A percentile compares a stretch with the other conserved stretches of the same genome.
Conservation (phyloP, 495 filamentous ascomycete species). For the Aspergillus panamensis region DNA sequence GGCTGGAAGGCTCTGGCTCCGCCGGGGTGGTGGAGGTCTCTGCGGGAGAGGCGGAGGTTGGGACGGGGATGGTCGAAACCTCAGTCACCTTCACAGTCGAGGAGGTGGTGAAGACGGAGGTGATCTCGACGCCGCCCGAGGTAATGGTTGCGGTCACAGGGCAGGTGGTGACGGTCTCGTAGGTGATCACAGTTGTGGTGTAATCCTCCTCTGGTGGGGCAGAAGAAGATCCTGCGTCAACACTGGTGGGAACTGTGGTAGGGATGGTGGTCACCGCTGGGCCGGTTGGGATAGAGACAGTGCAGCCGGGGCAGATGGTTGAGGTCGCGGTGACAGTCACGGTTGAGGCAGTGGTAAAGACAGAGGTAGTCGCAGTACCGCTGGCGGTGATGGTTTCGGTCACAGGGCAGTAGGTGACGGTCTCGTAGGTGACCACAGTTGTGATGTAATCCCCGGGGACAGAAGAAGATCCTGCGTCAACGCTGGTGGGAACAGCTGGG, state of each 20-base stretch:
- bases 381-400: constrained; percentile 32
- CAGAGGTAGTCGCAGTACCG: constrained; percentile 29
- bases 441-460: constrained; percentile 14
- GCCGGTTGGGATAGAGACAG: constrained; percentile 11
- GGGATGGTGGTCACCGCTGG: not conserved
- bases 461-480: constrained; percentile 6
- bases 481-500: constrained; percentile 6
- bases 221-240: constrained; percentile 8
- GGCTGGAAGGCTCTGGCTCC: constrained; percentile 28
- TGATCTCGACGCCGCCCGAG: constrained; percentile 27
- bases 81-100: constrained; percentile 27
- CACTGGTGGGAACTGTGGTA: not conserved
- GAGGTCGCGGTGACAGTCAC: constrained; percentile 29
- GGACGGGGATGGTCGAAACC: constrained; percentile 20
- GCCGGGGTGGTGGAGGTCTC: constrained; percentile 18
- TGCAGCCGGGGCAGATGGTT: constrained; percentile 28
- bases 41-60: constrained; percentile 21
- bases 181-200: constrained; percentile 26
- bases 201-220: constrained; percentile 1
- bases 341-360: constrained; percentile 33
- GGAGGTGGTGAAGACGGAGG: constrained; percentile 32
- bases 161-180: constrained; percentile 22
- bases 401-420: constrained; percentile 30
- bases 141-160: constrained; percentile 32
- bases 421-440: constrained; percentile 26